Percentiles rank a stretch among this genome's conserved stretches.
These are phyloP conservation scores for Talinum fruticosum DNA, from an alignment of 148 eudicot genomes.

Conservation along the genomic window DNA sequence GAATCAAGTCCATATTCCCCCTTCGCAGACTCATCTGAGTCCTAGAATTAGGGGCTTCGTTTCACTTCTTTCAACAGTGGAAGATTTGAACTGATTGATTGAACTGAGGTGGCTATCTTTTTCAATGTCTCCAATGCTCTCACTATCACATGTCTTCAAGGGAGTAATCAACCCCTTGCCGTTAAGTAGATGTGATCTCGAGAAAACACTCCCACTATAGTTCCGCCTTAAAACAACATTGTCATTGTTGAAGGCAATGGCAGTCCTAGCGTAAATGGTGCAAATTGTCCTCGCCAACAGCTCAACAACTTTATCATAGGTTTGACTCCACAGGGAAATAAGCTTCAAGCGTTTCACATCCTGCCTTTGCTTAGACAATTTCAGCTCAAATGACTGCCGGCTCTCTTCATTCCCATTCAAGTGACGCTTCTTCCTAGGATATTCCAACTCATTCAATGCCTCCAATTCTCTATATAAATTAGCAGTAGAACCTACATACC, in stretches of 20 bases:
- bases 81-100: no score
- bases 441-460: conserved; percentile 70
- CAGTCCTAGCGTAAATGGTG: conserved; percentile 62
- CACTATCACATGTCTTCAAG: no score
- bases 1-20: no score
- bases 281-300: conserved; percentile 71
- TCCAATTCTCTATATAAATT: conserved; percentile 59
- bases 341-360: conserved; percentile 66
- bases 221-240: conserved; percentile 20
- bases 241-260: conserved; percentile 38
- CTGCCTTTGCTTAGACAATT: conserved; percentile 66
- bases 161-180: no score
- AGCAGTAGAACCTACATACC: conserved; percentile 55
- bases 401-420: conserved; percentile 57
- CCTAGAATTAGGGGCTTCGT: conserved; percentile 33
- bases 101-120: no score
- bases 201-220: no score
- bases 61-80: conserved; percentile 19
- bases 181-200: no score
- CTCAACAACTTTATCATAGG: conserved; percentile 76
- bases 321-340: conserved; percentile 76
- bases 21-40: conserved; percentile 18
- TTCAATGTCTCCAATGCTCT: no score
- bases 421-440: conserved; percentile 54
- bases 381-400: conserved; percentile 64